phyloP scores from a whole-genome alignment of 148 eudicot species.

The Rhododendron molle region DNA sequence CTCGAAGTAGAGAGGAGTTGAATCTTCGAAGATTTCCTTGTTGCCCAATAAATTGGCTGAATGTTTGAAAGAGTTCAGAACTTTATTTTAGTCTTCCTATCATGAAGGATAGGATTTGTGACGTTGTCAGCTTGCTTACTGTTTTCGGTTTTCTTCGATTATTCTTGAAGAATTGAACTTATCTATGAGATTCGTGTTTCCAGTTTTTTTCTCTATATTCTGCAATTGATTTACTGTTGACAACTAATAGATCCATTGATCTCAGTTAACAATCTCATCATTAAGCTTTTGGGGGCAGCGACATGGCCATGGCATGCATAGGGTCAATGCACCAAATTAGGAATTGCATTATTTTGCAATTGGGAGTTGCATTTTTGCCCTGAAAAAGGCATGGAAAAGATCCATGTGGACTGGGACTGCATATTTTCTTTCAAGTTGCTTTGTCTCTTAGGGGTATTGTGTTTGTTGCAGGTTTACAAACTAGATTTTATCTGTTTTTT shows the following conservation, averaged over 20 bases:
- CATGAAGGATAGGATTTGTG: neutral
- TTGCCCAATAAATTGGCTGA: conserved; percentile 10
- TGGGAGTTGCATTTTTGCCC: neutral
- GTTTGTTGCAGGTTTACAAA: neutral
- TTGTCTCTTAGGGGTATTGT: neutral
- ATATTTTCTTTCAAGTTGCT: neutral
- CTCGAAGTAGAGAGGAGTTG: neutral
- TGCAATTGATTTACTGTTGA: neutral
- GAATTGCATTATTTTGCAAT: neutral
- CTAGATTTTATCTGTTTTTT: neutral
- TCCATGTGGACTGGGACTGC: neutral
- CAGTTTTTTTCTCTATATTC: neutral
- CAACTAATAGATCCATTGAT: neutral
- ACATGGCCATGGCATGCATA: neutral
- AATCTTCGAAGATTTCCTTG: neutral
- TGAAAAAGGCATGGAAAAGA: neutral
- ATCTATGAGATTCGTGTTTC: neutral
- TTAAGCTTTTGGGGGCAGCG: neutral
- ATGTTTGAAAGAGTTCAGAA: conserved; percentile 1
- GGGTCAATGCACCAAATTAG: neutral
- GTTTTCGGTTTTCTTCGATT: neutral
- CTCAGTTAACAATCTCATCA: neutral
- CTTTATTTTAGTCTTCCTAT: neutral
- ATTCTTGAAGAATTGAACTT: neutral
- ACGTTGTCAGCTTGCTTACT: neutral